These are phyloP conservation scores for Vigna reflexopilosa DNA, from an alignment of 306 rosid genomes.

Conservation along the genomic window DNA sequence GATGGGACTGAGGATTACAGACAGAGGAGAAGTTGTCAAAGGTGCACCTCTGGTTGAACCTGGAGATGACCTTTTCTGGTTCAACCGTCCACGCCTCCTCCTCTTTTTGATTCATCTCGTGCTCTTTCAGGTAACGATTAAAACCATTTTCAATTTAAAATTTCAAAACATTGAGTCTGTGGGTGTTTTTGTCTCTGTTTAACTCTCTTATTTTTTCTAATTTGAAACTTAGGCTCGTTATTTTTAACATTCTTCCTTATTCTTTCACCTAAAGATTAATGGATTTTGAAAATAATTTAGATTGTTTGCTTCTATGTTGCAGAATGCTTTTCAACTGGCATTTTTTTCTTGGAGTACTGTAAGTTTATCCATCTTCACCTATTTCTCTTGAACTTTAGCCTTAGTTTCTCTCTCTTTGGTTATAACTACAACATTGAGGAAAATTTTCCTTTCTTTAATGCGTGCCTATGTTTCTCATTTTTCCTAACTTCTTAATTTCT, in stretches of 20 bases:
- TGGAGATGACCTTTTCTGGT: slow-evolving; percentile 85
- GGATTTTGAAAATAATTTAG: background rate
- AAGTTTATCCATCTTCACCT: slow-evolving; percentile 47
- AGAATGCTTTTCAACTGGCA: slow-evolving; percentile 89
- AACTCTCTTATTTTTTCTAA: too few species aligned
- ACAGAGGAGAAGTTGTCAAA: slow-evolving; percentile 71
- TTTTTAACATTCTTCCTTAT: background rate
- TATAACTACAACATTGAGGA: background rate
- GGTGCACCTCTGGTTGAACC: slow-evolving; percentile 84
- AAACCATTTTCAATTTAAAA: too few species aligned
- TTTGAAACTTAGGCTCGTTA: too few species aligned
- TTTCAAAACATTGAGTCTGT: too few species aligned
- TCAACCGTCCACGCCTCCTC: slow-evolving; percentile 63
- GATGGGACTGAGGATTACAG: slow-evolving; percentile 74
- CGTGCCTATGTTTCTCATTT: background rate
- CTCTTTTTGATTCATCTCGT: slow-evolving; percentile 75
- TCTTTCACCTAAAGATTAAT: background rate
- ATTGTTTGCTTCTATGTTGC: slow-evolving; percentile 43
- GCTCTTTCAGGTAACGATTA: slow-evolving; percentile 68
- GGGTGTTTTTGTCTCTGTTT: too few species aligned
- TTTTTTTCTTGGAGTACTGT: slow-evolving; percentile 80
- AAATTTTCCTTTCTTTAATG: background rate
- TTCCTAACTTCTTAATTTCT: slow-evolving; percentile 12
- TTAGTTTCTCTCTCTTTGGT: background rate
- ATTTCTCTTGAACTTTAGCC: background rate